A percentile compares a stretch with the other conserved stretches of the same genome.
Evolutionary conservation across 306 rosid species (phyloP).

Genomic region (Luffa aegyptiaca): DNA sequence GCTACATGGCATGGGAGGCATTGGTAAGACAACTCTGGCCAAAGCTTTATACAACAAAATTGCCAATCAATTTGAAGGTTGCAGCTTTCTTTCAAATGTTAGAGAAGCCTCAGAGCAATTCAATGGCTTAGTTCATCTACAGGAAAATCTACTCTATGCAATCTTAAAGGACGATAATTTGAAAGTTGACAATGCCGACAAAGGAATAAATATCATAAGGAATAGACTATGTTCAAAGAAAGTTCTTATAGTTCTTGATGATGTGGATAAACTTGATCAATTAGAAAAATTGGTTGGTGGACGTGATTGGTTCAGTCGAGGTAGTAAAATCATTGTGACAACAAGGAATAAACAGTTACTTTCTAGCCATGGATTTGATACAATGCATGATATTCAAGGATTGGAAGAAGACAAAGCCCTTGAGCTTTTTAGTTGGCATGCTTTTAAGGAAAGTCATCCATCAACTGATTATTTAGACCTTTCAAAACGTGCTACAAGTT

Average conservation of each 20-base stretch:
- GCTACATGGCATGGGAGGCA: too few relatives aligned
- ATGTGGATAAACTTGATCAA: background rate
- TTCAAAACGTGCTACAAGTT: conserved; percentile 1
- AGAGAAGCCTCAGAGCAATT: too few relatives aligned
- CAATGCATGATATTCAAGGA: background rate
- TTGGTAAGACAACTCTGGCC: too few relatives aligned
- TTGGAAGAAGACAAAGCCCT: background rate
- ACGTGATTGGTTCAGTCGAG: too few relatives aligned
- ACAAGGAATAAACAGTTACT: too few relatives aligned
- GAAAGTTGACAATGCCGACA: background rate
- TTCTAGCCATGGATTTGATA: too few relatives aligned
- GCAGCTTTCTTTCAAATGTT: too few relatives aligned
- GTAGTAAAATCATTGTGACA: too few relatives aligned
- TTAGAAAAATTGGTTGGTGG: too few relatives aligned
- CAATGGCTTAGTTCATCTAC: background rate
- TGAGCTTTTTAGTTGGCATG: conserved; percentile 8
- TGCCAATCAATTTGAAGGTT: too few relatives aligned
- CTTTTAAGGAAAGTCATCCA: conserved; percentile 8
- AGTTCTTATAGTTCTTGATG: conserved; percentile 1
- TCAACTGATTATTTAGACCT: background rate
- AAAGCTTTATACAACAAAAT: too few relatives aligned
- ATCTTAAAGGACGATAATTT: background rate
- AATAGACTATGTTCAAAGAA: background rate
- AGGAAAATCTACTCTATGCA: conserved; percentile 3
- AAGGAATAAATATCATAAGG: background rate